Base-by-base conservation (phyloP, 1,284 basidiomycete genomes). In the Cutaneotrichosporon cyanovorans region DNA sequence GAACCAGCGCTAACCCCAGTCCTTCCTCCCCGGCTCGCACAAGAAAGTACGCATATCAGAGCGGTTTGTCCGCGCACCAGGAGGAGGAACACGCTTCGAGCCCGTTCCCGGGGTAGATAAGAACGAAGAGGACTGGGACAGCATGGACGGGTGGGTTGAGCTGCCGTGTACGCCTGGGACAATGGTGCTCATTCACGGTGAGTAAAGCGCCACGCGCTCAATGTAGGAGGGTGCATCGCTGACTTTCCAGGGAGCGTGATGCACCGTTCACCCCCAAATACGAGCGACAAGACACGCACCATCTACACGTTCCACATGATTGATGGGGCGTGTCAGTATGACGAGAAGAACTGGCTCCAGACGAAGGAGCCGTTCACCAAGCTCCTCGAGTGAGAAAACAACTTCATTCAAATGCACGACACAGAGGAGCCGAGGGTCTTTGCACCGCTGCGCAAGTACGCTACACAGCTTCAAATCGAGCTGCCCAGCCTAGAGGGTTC, bases 1-100 rank as follows among this genome's bases (percentile, higher is more conserved):
- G 9, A 9, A 4, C 5, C 15, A 19, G 12, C n/a, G 31, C 45
- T 40, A 19, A 46, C 33, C 10, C 16, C 45, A 71, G 35, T 90
- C 85, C 2, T 96, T 96, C 72, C 75, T 90, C 0, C 88, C 90
- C 0, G 88, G 89, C n/a, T 91, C 87, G 4, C 91, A 96, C 68
- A 76, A 83, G 38, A 80, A 75, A 0, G 72, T 77, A 4, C 78
- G 80, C 3, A 80, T 92, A 45, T 78, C 80, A 6, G 85, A 87
- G 59, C 83, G 91, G 18, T 89, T 96, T 62, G 80, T 93, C 14
- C 80, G 89, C 10, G 71, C 85, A 12, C 76, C 78, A 2, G 86
- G 86, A 6, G 64, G 65, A 7, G 65, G 66, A 0, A 92, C 89
- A 0, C 85, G 82, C 0, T 90, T 95, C 59, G 84, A 86, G 61